Evolutionary conservation across 768 basidiomycete species (phyloP), one percentile per base, ranked within the genome.

Genomic region (Phaeotremella fagi): DNA sequence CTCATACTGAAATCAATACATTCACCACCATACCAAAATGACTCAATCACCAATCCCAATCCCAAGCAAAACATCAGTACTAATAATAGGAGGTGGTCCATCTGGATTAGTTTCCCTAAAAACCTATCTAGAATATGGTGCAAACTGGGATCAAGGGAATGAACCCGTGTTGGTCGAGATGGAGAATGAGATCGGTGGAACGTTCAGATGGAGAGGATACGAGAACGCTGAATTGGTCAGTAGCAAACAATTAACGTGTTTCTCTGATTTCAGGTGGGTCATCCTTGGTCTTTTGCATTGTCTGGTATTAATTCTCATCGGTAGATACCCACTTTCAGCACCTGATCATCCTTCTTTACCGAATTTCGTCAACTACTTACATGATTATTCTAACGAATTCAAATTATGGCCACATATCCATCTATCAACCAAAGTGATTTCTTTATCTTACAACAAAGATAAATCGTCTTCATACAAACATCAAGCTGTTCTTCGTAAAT

Each of bases 171-270:
- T 67, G 29, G 61, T 70, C n/a, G 68, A 70, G 50, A 67, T 67
- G 63, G 68, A 70, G 49, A 20, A 22, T 3, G 68, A 67, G 53
- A 63, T 70, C 22, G 68, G 68, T 7, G 68, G 68, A 5, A 70
- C 68, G 14, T 67, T 70, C 50, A 45, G 60, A 63, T 64, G 33
- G 48, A 55, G 68, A 49, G 61, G 52, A 6, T 70, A 70, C 26
- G 59, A 70, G 48, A 70, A 67, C 54, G 68, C 68, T 31, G 68
- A 70, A 59, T 45, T 70, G 36, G 68, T 70, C 48, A 79, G 76
- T 41, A 81, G 78, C 7, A 85, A 83, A 77, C 85, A 86, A 14
- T 79, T 79, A 72, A 90, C 91, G 79, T 81, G 82, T 69, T 80
- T 79, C 25, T 89, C 87, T n/a, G 90, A 80, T 71, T 78, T 80